Percentiles rank a stretch among this genome's conserved stretches.
Conservation (phyloP, 108 stramenopile species). For the Stephanodiscus minutulus region DNA sequence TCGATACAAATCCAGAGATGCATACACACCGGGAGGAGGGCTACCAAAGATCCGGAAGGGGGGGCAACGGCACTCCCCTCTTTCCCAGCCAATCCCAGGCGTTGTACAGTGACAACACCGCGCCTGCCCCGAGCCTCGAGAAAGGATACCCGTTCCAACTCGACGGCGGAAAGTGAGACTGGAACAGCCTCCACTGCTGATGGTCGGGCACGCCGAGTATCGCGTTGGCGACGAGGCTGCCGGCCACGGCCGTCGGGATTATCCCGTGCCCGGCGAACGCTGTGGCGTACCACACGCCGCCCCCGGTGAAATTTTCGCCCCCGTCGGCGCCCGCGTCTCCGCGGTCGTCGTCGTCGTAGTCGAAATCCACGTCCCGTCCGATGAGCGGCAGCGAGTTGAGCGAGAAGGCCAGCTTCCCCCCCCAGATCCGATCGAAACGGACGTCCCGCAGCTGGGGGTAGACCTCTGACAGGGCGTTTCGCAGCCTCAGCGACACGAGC, state of each 20-base stretch:
- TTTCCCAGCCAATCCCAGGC: constrained; percentile 39
- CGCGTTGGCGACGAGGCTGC: constrained; percentile 43
- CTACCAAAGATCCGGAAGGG: constrained; percentile 43
- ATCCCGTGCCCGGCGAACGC: constrained; percentile 48
- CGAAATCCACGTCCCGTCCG: constrained; percentile 39
- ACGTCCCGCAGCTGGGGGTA: constrained; percentile 41
- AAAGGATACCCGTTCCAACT: constrained; percentile 42
- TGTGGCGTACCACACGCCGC: constrained; percentile 45
- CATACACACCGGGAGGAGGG: no score
- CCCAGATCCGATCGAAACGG: constrained; percentile 35
- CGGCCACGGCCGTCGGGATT: constrained; percentile 40
- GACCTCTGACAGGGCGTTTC: constrained; percentile 33
- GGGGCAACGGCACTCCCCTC: constrained; percentile 39
- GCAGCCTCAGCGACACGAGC: constrained; percentile 33
- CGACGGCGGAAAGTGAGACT: constrained; percentile 38
- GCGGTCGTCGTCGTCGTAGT: constrained; percentile 9
- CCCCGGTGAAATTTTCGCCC: background rate
- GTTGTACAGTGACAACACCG: constrained; percentile 34
- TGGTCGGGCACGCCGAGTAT: constrained; percentile 35
- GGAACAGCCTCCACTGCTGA: constrained; percentile 42
- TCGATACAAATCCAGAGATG: background rate
- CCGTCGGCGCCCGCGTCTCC: no score
- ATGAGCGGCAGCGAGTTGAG: constrained; percentile 38
- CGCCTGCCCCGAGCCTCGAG: constrained; percentile 31
- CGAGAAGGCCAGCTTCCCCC: constrained; percentile 36